Conservation (phyloP, 2,329 filamentous ascomycete species). For the Tolypocladium pustulatum region DNA sequence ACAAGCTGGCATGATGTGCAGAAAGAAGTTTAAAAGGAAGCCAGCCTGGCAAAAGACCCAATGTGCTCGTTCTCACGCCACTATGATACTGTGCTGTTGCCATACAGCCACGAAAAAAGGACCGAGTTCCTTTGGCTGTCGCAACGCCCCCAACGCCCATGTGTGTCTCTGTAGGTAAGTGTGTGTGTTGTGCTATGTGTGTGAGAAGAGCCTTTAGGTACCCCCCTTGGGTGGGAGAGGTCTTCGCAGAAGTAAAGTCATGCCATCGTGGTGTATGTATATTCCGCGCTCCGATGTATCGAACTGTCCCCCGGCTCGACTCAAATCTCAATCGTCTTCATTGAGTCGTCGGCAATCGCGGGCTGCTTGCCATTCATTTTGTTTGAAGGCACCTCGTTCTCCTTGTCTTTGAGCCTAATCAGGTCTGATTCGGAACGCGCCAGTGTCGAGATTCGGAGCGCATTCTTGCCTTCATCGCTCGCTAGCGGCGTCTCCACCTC, state of each 20-base stretch:
- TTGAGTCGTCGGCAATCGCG: conserved; percentile 35
- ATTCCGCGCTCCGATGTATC: background rate
- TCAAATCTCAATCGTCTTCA: conserved; percentile 54
- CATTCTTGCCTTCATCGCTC: conserved; percentile 28
- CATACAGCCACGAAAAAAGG: background rate
- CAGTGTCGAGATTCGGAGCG: conserved; percentile 17
- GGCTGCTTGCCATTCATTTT: conserved; percentile 34
- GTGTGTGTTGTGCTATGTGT: background rate
- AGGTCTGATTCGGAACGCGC: conserved; percentile 22
- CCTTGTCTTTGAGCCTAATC: conserved; percentile 28
- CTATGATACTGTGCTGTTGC: background rate
- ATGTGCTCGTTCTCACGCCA: background rate
- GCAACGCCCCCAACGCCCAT: conserved; percentile 9
- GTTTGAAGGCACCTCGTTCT: conserved; percentile 21
- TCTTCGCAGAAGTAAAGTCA: conserved; percentile 6
- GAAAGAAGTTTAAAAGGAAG: background rate
- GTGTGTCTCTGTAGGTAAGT: background rate
- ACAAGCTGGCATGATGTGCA: background rate
- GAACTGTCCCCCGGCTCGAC: background rate
- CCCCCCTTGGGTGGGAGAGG: background rate
- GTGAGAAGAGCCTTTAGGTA: background rate
- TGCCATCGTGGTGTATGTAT: conserved; percentile 15
- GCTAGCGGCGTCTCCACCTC: conserved; percentile 44
- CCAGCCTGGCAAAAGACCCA: background rate
- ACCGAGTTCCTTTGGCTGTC: conserved; percentile 4